Evolutionary conservation across 2,329 filamentous ascomycete species (phyloP).

Genomic region (Cadophora sp.): DNA sequence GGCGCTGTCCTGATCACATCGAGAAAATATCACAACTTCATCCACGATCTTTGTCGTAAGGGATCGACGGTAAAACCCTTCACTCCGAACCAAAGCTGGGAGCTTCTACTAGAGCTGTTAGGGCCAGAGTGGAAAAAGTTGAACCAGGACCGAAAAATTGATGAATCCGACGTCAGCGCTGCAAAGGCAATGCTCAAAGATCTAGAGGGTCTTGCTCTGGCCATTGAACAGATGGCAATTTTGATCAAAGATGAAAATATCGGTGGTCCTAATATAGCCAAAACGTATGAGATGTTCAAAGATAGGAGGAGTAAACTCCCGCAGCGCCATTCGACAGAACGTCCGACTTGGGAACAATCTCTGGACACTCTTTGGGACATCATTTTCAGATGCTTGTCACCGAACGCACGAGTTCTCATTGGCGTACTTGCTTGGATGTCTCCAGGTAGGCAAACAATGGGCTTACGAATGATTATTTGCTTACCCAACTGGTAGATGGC

Average conservation of each 20-base stretch:
- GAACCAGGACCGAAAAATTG: neutral
- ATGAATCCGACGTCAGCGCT: neutral
- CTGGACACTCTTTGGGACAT: slow-evolving; percentile 33
- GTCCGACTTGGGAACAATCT: slow-evolving; percentile 21
- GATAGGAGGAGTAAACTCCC: slow-evolving; percentile 25
- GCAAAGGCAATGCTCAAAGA: slow-evolving; percentile 25
- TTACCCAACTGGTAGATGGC: no score
- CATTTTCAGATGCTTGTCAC: slow-evolving; percentile 24
- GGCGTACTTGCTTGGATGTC: slow-evolving; percentile 32
- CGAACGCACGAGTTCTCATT: slow-evolving; percentile 25
- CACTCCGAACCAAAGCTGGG: slow-evolving; percentile 28
- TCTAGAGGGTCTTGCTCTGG: slow-evolving; percentile 31
- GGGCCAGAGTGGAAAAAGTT: slow-evolving; percentile 25
- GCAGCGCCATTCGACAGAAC: neutral
- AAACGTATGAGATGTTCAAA: slow-evolving; percentile 25
- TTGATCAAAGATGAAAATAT: slow-evolving; percentile 24
- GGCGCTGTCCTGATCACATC: slow-evolving; percentile 38
- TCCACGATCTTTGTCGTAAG: slow-evolving; percentile 29
- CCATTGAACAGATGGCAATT: slow-evolving; percentile 28
- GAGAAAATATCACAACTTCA: slow-evolving; percentile 39
- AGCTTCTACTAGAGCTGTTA: slow-evolving; percentile 30
- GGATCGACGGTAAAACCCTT: slow-evolving; percentile 35
- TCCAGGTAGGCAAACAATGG: slow-evolving; percentile 22
- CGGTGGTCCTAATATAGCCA: slow-evolving; percentile 23
- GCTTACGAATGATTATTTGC: no score